A percentile compares a stretch with the other conserved stretches of the same genome.
Conservation (phyloP, 1,284 basidiomycete species). For the Naganishia albida region DNA sequence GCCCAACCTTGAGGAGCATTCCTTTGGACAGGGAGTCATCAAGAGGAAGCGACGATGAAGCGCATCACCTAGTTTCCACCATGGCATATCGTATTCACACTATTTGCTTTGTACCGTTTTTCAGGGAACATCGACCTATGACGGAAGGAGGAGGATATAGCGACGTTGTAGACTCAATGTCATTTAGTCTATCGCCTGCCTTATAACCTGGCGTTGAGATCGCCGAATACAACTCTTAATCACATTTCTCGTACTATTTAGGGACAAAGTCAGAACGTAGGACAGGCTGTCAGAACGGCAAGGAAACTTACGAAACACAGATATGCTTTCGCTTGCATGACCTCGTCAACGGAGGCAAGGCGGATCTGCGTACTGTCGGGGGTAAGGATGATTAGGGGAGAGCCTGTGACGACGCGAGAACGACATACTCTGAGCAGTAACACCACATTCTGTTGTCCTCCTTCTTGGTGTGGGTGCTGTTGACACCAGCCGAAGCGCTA, state of each 20-base stretch:
- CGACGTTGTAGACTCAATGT: neutral
- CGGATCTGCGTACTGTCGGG: slow-evolving; percentile 65
- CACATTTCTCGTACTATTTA: slow-evolving; percentile 25
- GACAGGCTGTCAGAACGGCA: slow-evolving; percentile 23
- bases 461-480: slow-evolving; percentile 35
- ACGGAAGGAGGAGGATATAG: neutral
- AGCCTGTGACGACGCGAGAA: neutral
- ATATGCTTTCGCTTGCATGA: slow-evolving; percentile 85
- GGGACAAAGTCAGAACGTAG: neutral
- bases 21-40: slow-evolving; percentile 16
- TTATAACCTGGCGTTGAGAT: neutral
- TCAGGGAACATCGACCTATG: neutral
- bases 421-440: slow-evolving; percentile 72
- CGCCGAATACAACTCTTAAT: slow-evolving; percentile 15
- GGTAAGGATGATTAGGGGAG: slow-evolving; percentile 10
- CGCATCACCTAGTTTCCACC: neutral
- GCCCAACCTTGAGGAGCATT: slow-evolving; percentile 9
- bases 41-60: slow-evolving; percentile 13
- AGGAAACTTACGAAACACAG: slow-evolving; percentile 57
- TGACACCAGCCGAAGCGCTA: slow-evolving; percentile 20
- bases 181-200: neutral
- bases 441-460: slow-evolving; percentile 72
- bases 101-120: neutral
- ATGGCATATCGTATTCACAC: neutral
- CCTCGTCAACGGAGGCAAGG: slow-evolving; percentile 78